Percentiles rank a stretch among this genome's conserved stretches.
These are phyloP conservation scores for Wallacemonas sp. DNA, from an alignment of 208 protist genomes.

Conservation along the genomic window DNA sequence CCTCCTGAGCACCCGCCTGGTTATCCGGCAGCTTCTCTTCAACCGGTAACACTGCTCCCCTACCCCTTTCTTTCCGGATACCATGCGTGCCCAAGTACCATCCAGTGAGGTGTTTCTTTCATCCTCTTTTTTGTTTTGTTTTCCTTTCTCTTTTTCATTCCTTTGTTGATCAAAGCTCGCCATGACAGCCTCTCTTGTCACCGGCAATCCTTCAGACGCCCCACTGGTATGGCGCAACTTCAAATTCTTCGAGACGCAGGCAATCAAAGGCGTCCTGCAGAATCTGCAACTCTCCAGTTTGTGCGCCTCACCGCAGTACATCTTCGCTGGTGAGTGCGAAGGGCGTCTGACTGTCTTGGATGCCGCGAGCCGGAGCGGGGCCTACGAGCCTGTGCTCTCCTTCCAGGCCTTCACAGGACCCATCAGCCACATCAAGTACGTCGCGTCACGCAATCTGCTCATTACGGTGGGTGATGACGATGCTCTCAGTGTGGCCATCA, in stretches of 20 bases:
- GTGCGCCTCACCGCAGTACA: slow-evolving; percentile 67
- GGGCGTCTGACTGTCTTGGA: slow-evolving; percentile 81
- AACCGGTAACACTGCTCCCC: too few species aligned
- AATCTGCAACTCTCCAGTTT: slow-evolving; percentile 50
- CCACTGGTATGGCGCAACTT: slow-evolving; percentile 63
- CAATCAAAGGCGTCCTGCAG: slow-evolving; percentile 32
- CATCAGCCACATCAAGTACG: slow-evolving; percentile 70
- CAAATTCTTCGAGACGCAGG: slow-evolving; percentile 67
- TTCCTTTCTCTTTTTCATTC: too few species aligned
- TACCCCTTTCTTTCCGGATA: not conserved
- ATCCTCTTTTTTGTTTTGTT: too few species aligned
- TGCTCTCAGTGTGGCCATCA: slow-evolving; percentile 45
- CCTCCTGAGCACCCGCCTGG: too few species aligned
- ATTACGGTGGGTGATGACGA: slow-evolving; percentile 85
- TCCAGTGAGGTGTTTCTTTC: too few species aligned
- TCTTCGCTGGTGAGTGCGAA: slow-evolving; percentile 84
- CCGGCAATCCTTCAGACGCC: too few species aligned
- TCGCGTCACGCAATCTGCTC: slow-evolving; percentile 50
- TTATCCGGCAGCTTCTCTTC: too few species aligned
- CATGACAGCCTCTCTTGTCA: too few species aligned
- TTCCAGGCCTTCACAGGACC: slow-evolving; percentile 82
- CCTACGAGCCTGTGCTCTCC: slow-evolving; percentile 14
- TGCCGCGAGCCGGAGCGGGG: slow-evolving; percentile 31
- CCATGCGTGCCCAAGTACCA: not conserved
- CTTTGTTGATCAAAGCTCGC: too few species aligned